Base-by-base conservation (phyloP, 2,329 filamentous ascomycete genomes). In the Corniculantispora saksenae region DNA sequence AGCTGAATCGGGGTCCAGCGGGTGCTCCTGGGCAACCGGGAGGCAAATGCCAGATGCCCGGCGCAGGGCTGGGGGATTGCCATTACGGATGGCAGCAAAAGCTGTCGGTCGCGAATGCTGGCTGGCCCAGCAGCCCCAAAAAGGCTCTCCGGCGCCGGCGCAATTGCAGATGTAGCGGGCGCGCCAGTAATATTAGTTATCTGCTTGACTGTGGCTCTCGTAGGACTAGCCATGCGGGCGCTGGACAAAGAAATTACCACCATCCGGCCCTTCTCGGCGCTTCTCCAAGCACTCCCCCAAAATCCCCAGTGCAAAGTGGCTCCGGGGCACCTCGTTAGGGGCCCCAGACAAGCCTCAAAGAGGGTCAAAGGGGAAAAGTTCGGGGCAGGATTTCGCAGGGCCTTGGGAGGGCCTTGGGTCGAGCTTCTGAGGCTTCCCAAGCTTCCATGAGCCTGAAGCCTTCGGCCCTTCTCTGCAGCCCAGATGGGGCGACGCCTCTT, bases 221-320 rank as follows among this genome's bases (percentile, higher is more conserved):
- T 59, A 9, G 21, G 56, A 43, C 51, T 54, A 4, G 51, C 56
- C 55, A 38, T 40, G 54, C 54, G 54, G 45, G 27, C 57, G 47
- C 19, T 15, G 47, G 23, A 12, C 9, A 25, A 56, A 25, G 27
- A 56, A 63, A 63, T 50, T 63, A 50, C 43, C 60, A 55, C 53
- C 61, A 23, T 43, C 54, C 61, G 61, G 61, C 61, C 61, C 61
- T 64, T 58, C 61, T 64, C 61, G 61, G 61, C 61, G 61, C 61
- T 64, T 64, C 61, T 64, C 47, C 17, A 35, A 35, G 43, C 23
- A 40, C 17, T 48, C 21, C 21, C 51, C 61, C 50, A 40, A 48
- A 47, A 47, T 50, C 61, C 61, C 53, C 61, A 63, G 50, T 40
- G 27, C 50, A 47, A 13, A 63, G 60, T 63, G 60, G 51, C 60